Evolutionary conservation across 768 basidiomycete species (phyloP).

Genomic region (Suillus variegatus): DNA sequence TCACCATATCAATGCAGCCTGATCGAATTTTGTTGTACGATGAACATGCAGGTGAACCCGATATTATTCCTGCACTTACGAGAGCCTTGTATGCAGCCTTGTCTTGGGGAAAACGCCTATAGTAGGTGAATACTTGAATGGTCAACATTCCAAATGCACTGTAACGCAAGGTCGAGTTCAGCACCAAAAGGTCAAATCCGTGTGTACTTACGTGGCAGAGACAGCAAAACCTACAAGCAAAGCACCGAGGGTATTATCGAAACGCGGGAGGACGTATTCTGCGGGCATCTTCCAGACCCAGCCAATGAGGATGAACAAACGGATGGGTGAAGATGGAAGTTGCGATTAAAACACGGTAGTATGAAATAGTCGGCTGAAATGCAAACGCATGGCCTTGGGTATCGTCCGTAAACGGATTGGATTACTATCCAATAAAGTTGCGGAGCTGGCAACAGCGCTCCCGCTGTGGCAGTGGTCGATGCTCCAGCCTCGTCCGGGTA

Average conservation of each 20-base stretch:
- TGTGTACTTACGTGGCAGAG: constrained; percentile 37
- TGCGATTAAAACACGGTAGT: background rate
- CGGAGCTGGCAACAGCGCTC: constrained; percentile 6
- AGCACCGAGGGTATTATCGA: constrained; percentile 60
- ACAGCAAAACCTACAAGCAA: constrained; percentile 58
- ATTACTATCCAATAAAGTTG: constrained; percentile 11
- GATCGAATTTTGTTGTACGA: background rate
- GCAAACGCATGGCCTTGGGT: constrained; percentile 12
- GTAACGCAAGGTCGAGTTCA: constrained; percentile 28
- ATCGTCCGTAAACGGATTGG: constrained; percentile 11
- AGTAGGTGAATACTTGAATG: constrained; percentile 57
- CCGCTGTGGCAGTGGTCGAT: constrained; percentile 5
- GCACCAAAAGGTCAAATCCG: background rate
- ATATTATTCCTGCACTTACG: constrained; percentile 38
- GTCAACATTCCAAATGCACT: constrained; percentile 54
- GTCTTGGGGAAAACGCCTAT: constrained; percentile 55
- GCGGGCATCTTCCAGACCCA: constrained; percentile 18
- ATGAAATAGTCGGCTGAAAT: constrained; percentile 2
- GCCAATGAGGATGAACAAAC: background rate
- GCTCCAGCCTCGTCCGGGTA: background rate
- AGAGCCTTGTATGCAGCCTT: constrained; percentile 48
- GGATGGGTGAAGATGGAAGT: constrained; percentile 2
- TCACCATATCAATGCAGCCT: constrained; percentile 39
- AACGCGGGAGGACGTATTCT: constrained; percentile 8
- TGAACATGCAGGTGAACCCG: background rate